A percentile compares a stretch with the other conserved stretches of the same genome.
Evolutionary conservation across 805 yeast species (phyloP).

Genomic region (Yarrowia osloensis): DNA sequence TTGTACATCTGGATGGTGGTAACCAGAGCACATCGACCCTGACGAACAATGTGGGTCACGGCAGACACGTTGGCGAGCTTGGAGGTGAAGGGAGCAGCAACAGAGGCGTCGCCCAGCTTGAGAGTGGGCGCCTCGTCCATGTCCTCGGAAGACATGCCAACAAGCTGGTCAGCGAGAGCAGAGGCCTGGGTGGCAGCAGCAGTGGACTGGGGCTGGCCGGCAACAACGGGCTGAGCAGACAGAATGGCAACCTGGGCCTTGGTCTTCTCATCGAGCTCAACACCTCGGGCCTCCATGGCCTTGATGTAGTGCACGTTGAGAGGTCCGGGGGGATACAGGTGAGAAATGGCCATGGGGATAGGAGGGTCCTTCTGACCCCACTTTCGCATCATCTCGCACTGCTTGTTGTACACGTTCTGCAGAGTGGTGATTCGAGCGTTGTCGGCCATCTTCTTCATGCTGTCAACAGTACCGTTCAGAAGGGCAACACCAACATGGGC

Average conservation of each 20-base stretch:
- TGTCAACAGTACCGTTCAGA: constrained; percentile 93
- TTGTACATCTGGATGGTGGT: constrained; percentile 99
- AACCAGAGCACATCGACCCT: constrained; percentile 96
- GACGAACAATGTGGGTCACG: constrained; percentile 90
- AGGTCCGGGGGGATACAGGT: constrained; percentile 94
- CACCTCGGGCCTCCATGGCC: constrained; percentile 84
- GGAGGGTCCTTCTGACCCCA: constrained; percentile 73
- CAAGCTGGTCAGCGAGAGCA: constrained; percentile 63
- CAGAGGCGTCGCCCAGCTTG: constrained; percentile 97
- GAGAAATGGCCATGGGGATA: constrained; percentile 86
- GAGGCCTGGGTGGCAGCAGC: constrained; percentile 44
- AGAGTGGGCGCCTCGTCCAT: constrained; percentile 84
- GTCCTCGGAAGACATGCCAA: constrained; percentile 55
- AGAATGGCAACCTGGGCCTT: constrained; percentile 47
- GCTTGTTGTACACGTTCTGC: constrained; percentile 76
- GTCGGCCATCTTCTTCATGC: constrained; percentile 85
- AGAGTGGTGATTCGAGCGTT: constrained; percentile 66
- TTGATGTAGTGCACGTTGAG: constrained; percentile 81
- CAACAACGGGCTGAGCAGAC: constrained; percentile 44
- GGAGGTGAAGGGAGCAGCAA: constrained; percentile 98
- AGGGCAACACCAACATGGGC: constrained; percentile 99
- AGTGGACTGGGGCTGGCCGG: constrained; percentile 41
- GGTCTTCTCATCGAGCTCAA: constrained; percentile 62
- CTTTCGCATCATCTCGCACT: constrained; percentile 69
- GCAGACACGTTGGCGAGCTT: constrained; percentile 89